Percentiles rank a stretch among this genome's conserved stretches.
Conservation (phyloP, 805 yeast genomes). For the Brettanomyces anomalus region DNA sequence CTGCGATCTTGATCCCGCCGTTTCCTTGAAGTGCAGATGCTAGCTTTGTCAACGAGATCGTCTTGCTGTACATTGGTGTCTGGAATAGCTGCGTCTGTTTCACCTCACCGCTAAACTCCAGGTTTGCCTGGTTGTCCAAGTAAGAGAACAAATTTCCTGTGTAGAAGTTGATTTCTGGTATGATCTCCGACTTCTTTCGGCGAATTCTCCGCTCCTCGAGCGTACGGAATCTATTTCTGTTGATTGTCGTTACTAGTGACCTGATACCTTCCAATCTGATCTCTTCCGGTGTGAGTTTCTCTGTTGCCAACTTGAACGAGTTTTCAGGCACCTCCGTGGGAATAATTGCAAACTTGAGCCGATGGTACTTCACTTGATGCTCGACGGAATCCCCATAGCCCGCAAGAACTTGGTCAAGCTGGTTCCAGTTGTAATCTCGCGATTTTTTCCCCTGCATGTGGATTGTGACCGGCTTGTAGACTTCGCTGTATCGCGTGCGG, state of each 20-base stretch:
- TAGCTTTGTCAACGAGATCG: slow-evolving; percentile 41
- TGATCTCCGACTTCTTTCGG: slow-evolving; percentile 34
- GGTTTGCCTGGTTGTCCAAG: slow-evolving; percentile 30
- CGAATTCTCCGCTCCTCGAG: slow-evolving; percentile 29
- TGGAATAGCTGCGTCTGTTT: slow-evolving; percentile 14
- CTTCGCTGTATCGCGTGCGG: slow-evolving; percentile 70
- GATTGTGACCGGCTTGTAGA: slow-evolving; percentile 48
- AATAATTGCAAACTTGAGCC: slow-evolving; percentile 75
- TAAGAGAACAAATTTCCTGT: slow-evolving; percentile 76
- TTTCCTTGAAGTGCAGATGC: slow-evolving; percentile 60
- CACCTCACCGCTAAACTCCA: slow-evolving; percentile 13
- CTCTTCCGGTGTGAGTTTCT: slow-evolving; percentile 71
- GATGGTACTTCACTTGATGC: slow-evolving; percentile 35
- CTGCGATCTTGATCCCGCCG: slow-evolving; percentile 58
- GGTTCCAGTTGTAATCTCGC: slow-evolving; percentile 74
- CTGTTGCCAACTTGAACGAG: slow-evolving; percentile 36
- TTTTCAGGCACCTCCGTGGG: slow-evolving; percentile 67
- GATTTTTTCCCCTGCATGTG: slow-evolving; percentile 44
- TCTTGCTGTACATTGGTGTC: slow-evolving; percentile 34
- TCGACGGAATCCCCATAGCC: slow-evolving; percentile 70
- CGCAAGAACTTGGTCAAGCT: slow-evolving; percentile 82
- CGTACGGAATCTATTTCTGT: slow-evolving; percentile 43
- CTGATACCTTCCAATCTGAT: slow-evolving; percentile 86
- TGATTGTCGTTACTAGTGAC: slow-evolving; percentile 52
- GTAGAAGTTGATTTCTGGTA: slow-evolving; percentile 75